Evolutionary conservation across 2,329 filamentous ascomycete genomes (phyloP).

Genomic region (Aspergillus spinulosporus): DNA sequence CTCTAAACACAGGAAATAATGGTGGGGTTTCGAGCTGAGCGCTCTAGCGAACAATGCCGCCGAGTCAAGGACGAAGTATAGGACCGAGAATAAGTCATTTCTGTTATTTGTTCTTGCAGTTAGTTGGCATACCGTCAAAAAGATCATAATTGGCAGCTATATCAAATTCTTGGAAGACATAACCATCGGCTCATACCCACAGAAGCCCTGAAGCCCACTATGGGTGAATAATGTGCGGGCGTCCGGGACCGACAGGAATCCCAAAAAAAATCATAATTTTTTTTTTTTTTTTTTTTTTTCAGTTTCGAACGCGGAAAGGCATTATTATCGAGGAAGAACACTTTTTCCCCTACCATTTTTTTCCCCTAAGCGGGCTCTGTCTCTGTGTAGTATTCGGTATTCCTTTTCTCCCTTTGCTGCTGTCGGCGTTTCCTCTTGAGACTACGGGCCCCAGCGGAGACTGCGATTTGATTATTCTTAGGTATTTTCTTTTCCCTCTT

Average conservation of each 20-base stretch:
- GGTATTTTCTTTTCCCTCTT: constrained; percentile 20
- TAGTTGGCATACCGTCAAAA: not conserved
- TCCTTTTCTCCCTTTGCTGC: constrained; percentile 19
- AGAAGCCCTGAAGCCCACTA: constrained; percentile 29
- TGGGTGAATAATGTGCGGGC: constrained; percentile 16
- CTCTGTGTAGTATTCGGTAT: constrained; percentile 15
- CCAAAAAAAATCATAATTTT: constrained; percentile 4
- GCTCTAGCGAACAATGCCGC: not conserved
- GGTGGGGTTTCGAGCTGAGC: not conserved
- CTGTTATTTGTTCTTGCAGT: not conserved
- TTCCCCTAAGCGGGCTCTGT: constrained; percentile 18
- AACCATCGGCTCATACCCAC: constrained; percentile 27
- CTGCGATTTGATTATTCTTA: constrained; percentile 16
- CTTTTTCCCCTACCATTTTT: constrained; percentile 18
- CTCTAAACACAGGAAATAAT: not conserved
- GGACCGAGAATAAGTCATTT: not conserved
- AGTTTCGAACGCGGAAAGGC: constrained; percentile 9
- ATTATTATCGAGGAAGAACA: constrained; percentile 13
- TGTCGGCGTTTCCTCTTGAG: constrained; percentile 20
- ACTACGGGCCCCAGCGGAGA: constrained; percentile 17
- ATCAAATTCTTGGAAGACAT: constrained; percentile 5
- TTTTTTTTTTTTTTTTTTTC: constrained; percentile 8
- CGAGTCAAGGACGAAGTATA: not conserved
- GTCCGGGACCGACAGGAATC: constrained; percentile 22
- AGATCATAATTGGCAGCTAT: not conserved